Evolutionary conservation across 2,329 filamentous ascomycete species (phyloP), one percentile per base, ranked within the genome.

Genomic region (Cordyceps cateniannulata): DNA sequence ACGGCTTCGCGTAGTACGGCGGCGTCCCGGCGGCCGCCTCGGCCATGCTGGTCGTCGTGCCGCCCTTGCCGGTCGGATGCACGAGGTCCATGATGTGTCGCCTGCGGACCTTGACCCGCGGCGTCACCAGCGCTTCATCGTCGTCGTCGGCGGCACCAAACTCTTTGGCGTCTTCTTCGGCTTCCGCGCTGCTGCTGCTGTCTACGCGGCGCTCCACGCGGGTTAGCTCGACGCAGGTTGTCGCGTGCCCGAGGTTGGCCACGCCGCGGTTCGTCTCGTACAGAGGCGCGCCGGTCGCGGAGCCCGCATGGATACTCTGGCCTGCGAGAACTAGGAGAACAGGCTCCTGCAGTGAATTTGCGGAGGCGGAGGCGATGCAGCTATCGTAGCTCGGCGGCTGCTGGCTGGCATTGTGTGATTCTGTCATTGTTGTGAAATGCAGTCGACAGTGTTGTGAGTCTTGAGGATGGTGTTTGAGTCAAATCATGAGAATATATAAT

Each of bases 221-320:
- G 24, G 63, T 53, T 47, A 71, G 63, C 25, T 66, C 63, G 1
- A 68, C 67, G 24, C 64, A 62, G 3, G 60, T 50, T 48, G 63
- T 67, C 6, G 64, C 60, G 27, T 65, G 63, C 3, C 63, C 56
- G 20, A 68, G 62, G 2, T 51, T 49, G 24, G 61, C 56, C 12
- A 70, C 54, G 51, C 67, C 66, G 16, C 66, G 65, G 42, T 66
- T 69, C 5, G 69, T 63, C 48, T 69, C 64, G 60, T 68, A 71
- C 9, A 70, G 65, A 3, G 64, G 60, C 3, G 64, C 48, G 18
- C 63, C 62, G 25, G 63, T 61, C 3, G 62, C 60, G 4, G 67
- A 62, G 20, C 69, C 67, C 20, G 66, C 66, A 40, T 66, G 64
- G 62, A 70, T 66, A 59, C 60, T 64, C n/a, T 65, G 66, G 5